Evolutionary conservation across 2,329 filamentous ascomycete species (phyloP).

Genomic region (Paecilomyces fulvus): DNA sequence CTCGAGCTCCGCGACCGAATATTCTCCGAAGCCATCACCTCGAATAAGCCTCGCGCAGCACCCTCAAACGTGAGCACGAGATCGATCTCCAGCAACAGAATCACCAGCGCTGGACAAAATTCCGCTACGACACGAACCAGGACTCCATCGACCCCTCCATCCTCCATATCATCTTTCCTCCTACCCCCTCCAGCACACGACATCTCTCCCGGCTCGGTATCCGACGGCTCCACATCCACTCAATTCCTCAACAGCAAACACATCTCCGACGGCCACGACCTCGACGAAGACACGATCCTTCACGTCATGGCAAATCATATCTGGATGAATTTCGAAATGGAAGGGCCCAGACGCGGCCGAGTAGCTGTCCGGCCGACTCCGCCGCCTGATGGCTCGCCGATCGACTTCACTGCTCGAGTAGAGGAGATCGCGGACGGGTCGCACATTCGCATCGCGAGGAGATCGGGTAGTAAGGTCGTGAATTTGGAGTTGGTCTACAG

Average conservation of each 20-base stretch:
- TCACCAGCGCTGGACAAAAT: neutral
- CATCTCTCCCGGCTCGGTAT: neutral
- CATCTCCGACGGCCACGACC: neutral
- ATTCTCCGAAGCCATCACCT: neutral
- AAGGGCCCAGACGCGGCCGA: neutral
- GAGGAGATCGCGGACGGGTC: neutral
- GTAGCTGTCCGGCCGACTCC: neutral
- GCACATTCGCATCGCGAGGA: neutral
- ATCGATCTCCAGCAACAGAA: neutral
- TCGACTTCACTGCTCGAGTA: neutral
- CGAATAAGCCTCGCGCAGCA: neutral
- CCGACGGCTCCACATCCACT: neutral
- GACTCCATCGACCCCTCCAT: neutral
- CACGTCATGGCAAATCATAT: neutral
- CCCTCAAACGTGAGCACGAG: neutral
- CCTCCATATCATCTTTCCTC: neutral
- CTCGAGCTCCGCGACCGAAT: neutral
- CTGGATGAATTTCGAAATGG: slow-evolving; percentile 1
- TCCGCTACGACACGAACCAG: neutral
- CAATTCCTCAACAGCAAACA: neutral
- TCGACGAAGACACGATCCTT: neutral
- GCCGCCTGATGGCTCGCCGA: neutral
- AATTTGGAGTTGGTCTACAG: neutral
- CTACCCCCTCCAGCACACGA: neutral
- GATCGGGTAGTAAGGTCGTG: neutral